Percentiles rank a stretch among this genome's conserved stretches.
Conservation (phyloP, 768 basidiomycete species). For the Epithele typhae region DNA sequence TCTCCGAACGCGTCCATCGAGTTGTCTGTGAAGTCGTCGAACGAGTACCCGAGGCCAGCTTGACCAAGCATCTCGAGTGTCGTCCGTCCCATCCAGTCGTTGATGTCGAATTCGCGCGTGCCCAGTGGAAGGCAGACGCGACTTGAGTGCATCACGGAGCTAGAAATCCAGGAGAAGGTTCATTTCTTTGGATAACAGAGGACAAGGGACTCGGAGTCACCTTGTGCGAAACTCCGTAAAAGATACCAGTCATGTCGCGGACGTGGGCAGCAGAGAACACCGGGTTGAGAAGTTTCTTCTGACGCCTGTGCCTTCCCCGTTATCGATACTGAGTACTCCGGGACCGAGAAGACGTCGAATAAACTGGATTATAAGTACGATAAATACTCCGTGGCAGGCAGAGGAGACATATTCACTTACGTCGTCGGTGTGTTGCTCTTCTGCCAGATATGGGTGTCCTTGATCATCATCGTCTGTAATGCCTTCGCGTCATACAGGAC, state of each 20-base stretch:
- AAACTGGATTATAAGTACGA: not conserved
- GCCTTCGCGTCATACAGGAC: slow-evolving; percentile 46
- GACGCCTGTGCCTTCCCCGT: slow-evolving; percentile 1
- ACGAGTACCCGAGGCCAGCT: slow-evolving; percentile 10
- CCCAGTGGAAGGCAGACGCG: not conserved
- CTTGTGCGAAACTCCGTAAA: not conserved
- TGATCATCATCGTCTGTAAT: slow-evolving; percentile 39
- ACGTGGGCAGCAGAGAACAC: slow-evolving; percentile 7
- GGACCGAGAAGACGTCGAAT: slow-evolving; percentile 1
- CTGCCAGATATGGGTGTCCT: no score
- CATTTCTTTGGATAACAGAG: no score
- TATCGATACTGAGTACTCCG: not conserved
- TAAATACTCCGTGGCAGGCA: not conserved
- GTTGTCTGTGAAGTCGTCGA: slow-evolving; percentile 8
- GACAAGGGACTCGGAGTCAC: no score
- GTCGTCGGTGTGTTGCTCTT: slow-evolving; percentile 49
- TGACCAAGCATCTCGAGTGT: slow-evolving; percentile 14
- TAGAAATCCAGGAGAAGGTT: no score
- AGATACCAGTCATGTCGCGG: slow-evolving; percentile 6
- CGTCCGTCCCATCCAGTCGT: slow-evolving; percentile 12
- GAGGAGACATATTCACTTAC: slow-evolving; percentile 1
- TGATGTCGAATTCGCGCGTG: slow-evolving; percentile 9
- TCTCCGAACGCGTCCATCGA: slow-evolving; percentile 7
- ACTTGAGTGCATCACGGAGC: not conserved
- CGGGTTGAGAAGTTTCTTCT: slow-evolving; percentile 10